A percentile compares a stretch with the other conserved stretches of the same genome.
These are phyloP conservation scores for Venturia carpophila DNA, from an alignment of 2,329 filamentous ascomycete genomes.

Conservation along the genomic window DNA sequence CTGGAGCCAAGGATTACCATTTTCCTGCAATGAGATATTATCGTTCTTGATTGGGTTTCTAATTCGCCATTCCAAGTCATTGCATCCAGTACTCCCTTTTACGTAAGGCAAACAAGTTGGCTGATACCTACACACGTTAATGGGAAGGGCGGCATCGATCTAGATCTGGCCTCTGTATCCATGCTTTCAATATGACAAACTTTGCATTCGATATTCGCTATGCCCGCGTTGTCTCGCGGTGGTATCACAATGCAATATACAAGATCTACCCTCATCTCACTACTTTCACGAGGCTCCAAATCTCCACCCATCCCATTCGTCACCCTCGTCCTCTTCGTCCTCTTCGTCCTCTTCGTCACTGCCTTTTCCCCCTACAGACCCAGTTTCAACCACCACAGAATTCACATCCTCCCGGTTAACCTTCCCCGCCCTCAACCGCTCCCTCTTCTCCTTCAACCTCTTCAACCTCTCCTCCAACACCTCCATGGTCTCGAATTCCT, in stretches of 20 bases:
- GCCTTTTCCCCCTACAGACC: conserved; percentile 24
- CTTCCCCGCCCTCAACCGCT: conserved; percentile 30
- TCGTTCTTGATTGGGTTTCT: not conserved
- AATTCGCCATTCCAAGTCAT: no score
- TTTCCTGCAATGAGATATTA: no score
- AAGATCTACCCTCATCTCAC: not conserved
- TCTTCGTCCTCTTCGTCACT: conserved; percentile 28
- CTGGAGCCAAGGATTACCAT: not conserved
- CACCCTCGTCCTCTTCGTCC: conserved; percentile 29
- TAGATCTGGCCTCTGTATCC: not conserved
- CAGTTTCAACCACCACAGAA: conserved; percentile 4
- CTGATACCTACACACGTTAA: not conserved
- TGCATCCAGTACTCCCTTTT: no score
- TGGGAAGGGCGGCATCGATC: not conserved
- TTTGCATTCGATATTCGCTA: conserved; percentile 7
- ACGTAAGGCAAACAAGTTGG: no score
- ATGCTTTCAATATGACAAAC: not conserved
- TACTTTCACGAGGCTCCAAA: conserved; percentile 9
- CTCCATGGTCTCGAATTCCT: conserved; percentile 46
- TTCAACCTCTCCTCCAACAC: conserved; percentile 39
- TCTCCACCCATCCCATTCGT: conserved; percentile 27
- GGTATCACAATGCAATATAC: conserved; percentile 8
- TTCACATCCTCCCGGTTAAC: not conserved
- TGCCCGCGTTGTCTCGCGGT: conserved; percentile 1
- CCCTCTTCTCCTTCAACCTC: conserved; percentile 39